A percentile compares a stretch with the other conserved stretches of the same genome.
These are phyloP conservation scores for Hevea brasiliensis DNA, from an alignment of 345 rosid species.

Conservation along the genomic window DNA sequence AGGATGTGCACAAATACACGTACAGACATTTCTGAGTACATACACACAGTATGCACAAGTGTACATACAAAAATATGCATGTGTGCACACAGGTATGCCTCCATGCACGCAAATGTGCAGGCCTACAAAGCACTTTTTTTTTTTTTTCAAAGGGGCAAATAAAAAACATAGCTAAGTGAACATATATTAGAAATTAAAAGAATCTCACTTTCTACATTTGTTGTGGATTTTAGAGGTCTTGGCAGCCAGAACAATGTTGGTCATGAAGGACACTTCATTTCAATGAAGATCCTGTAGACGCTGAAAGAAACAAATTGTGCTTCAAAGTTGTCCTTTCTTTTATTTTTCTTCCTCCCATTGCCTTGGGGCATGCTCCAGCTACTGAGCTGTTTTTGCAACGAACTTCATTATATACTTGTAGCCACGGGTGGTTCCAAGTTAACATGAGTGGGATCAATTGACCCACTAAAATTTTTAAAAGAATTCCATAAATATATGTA, in stretches of 20 bases:
- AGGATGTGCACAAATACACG: no score
- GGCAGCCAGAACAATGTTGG: neutral
- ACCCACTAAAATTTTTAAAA: no score
- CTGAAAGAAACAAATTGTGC: neutral
- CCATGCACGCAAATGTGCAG: neutral
- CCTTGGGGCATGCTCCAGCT: no score
- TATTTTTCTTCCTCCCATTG: neutral
- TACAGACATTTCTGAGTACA: no score
- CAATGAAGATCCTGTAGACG: neutral
- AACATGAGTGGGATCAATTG: no score
- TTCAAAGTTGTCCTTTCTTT: neutral
- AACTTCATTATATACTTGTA: no score
- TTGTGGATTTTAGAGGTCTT: neutral
- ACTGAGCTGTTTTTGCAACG: no score
- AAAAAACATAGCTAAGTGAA: neutral
- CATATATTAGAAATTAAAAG: neutral
- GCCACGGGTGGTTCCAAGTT: no score
- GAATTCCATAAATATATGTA: no score
- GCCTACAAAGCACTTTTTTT: neutral
- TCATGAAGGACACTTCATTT: neutral
- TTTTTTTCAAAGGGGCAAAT: neutral
- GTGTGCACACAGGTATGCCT: neutral
- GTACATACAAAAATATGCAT: neutral
- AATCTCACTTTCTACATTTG: neutral
- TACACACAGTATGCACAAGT: neutral